Percentiles rank a stretch among this genome's conserved stretches.
These are phyloP conservation scores for Leccinum solheimii DNA, from an alignment of 1,284 basidiomycete genomes.

Conservation along the genomic window DNA sequence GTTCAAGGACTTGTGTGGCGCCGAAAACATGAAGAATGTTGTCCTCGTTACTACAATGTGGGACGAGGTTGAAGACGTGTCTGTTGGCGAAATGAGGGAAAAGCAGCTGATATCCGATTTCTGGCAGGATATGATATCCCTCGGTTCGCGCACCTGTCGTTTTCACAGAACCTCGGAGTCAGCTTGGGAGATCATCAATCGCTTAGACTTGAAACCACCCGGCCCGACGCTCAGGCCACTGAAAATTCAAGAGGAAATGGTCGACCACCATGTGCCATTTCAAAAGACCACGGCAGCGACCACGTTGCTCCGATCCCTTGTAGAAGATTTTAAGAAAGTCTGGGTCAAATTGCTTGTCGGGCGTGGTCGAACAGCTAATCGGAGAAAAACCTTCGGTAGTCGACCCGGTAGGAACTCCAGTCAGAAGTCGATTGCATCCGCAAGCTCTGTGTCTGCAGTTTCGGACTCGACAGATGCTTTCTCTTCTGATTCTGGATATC, in stretches of 20 bases:
- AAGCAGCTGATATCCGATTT: constrained; percentile 11
- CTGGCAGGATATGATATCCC: constrained; percentile 19
- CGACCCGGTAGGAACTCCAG: neutral
- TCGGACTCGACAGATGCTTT: neutral
- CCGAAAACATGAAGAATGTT: constrained; percentile 22
- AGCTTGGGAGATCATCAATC: constrained; percentile 19
- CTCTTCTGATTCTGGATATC: neutral
- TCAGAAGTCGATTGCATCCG: neutral
- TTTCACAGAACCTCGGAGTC: constrained; percentile 14
- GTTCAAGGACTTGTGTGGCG: constrained; percentile 30
- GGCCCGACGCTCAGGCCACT: constrained; percentile 1
- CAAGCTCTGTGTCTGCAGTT: neutral
- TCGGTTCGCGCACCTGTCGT: constrained; percentile 16
- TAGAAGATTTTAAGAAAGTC: constrained; percentile 6
- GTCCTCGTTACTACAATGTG: constrained; percentile 35
- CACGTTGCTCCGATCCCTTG: constrained; percentile 9
- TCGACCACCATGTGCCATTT: constrained; percentile 11
- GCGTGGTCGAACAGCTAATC: no score
- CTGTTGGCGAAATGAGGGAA: constrained; percentile 21
- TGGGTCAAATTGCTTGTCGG: no score
- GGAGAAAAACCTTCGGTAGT: neutral
- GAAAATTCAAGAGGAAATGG: constrained; percentile 26
- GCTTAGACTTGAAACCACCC: constrained; percentile 5
- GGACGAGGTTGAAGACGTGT: constrained; percentile 24
- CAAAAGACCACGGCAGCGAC: constrained; percentile 20